Evolutionary conservation across 345 rosid species (phyloP).

Genomic region (Durio zibethinus): DNA sequence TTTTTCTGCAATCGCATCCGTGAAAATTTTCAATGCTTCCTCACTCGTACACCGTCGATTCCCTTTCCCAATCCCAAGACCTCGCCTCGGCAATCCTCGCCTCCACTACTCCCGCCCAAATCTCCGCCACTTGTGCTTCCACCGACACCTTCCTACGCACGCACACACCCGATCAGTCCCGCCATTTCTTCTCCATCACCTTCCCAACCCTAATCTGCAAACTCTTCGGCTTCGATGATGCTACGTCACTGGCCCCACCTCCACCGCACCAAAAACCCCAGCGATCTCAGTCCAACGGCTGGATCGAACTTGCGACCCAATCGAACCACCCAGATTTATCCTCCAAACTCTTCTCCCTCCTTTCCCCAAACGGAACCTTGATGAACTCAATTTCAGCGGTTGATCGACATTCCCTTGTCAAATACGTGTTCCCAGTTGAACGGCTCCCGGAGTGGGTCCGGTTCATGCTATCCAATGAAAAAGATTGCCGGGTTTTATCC

Average conservation of each 20-base stretch:
- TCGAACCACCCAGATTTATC: slow-evolving; percentile 45
- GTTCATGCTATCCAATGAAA: slow-evolving; percentile 48
- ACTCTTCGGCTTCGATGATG: slow-evolving; percentile 75
- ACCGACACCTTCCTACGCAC: slow-evolving; percentile 61
- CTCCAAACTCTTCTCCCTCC: slow-evolving; percentile 48
- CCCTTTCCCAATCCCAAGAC: slow-evolving; percentile 61
- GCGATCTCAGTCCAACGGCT: slow-evolving; percentile 31
- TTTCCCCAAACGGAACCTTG: slow-evolving; percentile 56
- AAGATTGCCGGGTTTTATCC: slow-evolving; percentile 40
- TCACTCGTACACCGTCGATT: slow-evolving; percentile 69
- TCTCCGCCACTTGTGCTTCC: slow-evolving; percentile 60
- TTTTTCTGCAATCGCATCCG: background rate
- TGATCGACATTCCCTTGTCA: slow-evolving; percentile 66
- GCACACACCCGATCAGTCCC: slow-evolving; percentile 73
- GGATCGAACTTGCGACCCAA: slow-evolving; percentile 58
- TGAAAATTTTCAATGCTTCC: slow-evolving; percentile 48
- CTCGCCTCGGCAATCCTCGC: slow-evolving; percentile 60
- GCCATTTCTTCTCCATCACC: slow-evolving; percentile 86
- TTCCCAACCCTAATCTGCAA: slow-evolving; percentile 78
- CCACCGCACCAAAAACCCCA: slow-evolving; percentile 21
- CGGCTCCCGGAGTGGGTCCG: slow-evolving; percentile 78
- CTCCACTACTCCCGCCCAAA: slow-evolving; percentile 54
- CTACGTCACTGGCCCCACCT: slow-evolving; percentile 26
- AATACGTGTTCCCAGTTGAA: slow-evolving; percentile 76
- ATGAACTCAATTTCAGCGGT: slow-evolving; percentile 64